phyloP scores from a whole-genome alignment of 169 alveolate species.

The Cyclospora cayetanensis region DNA sequence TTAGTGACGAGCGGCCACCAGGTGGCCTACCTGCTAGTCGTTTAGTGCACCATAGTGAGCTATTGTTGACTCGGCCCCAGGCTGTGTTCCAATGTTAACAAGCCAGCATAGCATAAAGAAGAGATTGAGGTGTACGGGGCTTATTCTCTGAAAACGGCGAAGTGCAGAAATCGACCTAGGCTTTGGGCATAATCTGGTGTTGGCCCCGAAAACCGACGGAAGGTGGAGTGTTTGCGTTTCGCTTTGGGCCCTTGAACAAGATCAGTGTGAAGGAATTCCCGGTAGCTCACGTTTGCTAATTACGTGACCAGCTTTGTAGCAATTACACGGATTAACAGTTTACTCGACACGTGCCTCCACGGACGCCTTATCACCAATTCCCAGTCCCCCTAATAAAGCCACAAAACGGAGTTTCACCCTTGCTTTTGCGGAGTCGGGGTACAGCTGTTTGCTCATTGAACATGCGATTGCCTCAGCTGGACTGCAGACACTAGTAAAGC shows the following conservation, averaged over 20 bases:
- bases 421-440: not conserved
- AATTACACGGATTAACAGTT: not conserved
- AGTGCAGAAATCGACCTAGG: not conserved
- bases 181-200: not conserved
- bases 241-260: not conserved
- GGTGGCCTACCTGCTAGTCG: not conserved
- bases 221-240: not conserved
- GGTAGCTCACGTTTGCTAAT: not conserved
- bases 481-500: not conserved
- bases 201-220: not conserved
- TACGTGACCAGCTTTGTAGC: not conserved
- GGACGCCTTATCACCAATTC: not conserved
- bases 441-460: not conserved
- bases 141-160: not conserved
- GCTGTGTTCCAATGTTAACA: not conserved
- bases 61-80: not conserved
- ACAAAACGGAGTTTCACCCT: not conserved
- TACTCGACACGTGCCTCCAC: not conserved
- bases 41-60: not conserved
- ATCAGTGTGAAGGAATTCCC: not conserved
- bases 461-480: not conserved
- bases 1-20: no score
- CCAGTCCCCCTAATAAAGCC: not conserved
- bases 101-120: not conserved
- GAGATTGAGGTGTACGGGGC: not conserved